Evolutionary conservation across 108 stramenopile species (phyloP).

Genomic region (Craspedostauros australis): DNA sequence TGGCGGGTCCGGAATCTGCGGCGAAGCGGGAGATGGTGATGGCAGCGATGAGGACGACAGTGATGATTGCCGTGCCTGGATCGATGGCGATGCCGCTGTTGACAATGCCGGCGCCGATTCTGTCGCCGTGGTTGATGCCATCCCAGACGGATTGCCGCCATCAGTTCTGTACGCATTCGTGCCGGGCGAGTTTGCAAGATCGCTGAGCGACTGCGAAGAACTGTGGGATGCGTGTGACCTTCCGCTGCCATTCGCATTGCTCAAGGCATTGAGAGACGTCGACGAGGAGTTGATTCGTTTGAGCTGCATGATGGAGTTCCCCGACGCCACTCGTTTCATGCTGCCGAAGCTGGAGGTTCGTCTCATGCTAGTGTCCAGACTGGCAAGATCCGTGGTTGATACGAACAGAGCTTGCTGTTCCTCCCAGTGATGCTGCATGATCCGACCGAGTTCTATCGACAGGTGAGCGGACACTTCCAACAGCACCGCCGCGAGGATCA

Average conservation of each 20-base stretch:
- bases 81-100: too few species aligned
- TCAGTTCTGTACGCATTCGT: background rate
- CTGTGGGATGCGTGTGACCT: background rate
- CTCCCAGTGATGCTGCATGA: constrained; percentile 87
- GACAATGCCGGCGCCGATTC: background rate
- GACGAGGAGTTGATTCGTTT: too few species aligned
- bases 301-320: constrained; percentile 19
- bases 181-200: too few species aligned
- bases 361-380: constrained; percentile 55
- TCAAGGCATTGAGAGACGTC: constrained; percentile 7
- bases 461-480: constrained; percentile 72
- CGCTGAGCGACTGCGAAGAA: background rate
- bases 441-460: constrained; percentile 76
- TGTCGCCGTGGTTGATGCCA: background rate
- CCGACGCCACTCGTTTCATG: constrained; percentile 23
- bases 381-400: constrained; percentile 57
- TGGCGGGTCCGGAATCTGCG: too few species aligned
- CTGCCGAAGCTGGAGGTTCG: constrained; percentile 50
- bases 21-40: background rate
- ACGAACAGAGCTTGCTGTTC: constrained; percentile 60
- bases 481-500: constrained; percentile 63
- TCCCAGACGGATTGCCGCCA: background rate
- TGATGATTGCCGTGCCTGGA: constrained; percentile 4
- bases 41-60: background rate
- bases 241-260: background rate